phyloP scores from a whole-genome alignment of 495 filamentous ascomycete species.

The Neurospora discreta region DNA sequence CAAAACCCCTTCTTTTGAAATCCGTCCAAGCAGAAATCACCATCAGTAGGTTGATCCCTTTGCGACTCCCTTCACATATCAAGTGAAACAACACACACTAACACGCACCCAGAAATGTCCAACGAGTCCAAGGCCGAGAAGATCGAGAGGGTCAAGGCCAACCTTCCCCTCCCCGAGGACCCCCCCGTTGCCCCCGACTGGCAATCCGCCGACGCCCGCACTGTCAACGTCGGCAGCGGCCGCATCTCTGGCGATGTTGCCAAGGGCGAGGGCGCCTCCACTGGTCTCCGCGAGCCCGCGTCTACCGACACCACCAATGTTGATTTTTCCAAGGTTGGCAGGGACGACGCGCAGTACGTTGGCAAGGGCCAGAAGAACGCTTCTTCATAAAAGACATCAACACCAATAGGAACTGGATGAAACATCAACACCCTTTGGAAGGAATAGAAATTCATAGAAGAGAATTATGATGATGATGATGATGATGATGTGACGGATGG shows the following conservation, averaged over 20 bases:
- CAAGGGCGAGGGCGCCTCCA: slow-evolving; percentile 34
- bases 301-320: slow-evolving; percentile 39
- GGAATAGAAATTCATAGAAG: neutral
- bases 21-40: neutral
- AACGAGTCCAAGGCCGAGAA: slow-evolving; percentile 43
- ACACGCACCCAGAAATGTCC: slow-evolving; percentile 15
- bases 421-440: neutral
- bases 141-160: slow-evolving; percentile 53
- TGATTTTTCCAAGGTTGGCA: slow-evolving; percentile 40
- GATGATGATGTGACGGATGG: neutral
- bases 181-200: slow-evolving; percentile 62
- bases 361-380: neutral
- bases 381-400: neutral
- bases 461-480: neutral
- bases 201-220: slow-evolving; percentile 57
- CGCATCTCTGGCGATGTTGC: slow-evolving; percentile 41
- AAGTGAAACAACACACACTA: neutral
- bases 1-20: neutral
- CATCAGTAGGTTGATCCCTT: neutral
- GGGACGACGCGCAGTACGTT: slow-evolving; percentile 25
- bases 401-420: no score
- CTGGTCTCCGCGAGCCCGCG: slow-evolving; percentile 51
- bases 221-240: slow-evolving; percentile 57
- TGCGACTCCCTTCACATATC: neutral
- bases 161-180: slow-evolving; percentile 69